Evolutionary conservation across 2,329 filamentous ascomycete species (phyloP).

Genomic region (Aciculosporium take): DNA sequence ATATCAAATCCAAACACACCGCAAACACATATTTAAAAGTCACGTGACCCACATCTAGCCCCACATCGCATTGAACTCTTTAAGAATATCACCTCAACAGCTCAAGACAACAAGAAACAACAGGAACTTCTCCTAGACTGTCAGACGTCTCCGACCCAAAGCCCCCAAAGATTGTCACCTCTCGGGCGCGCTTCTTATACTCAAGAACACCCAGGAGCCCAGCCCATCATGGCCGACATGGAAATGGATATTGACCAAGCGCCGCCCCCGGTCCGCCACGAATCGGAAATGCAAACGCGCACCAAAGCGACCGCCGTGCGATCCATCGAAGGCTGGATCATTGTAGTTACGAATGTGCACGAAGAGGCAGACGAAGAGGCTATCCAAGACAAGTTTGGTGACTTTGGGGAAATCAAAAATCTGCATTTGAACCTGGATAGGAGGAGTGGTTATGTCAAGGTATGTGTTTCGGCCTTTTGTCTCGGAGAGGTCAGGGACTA

Average conservation of each 20-base stretch:
- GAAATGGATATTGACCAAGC: conserved; percentile 45
- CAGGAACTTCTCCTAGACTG: background rate
- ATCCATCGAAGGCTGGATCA: conserved; percentile 81
- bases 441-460: conserved; percentile 77
- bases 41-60: background rate
- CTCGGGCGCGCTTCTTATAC: too few species aligned
- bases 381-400: conserved; percentile 66
- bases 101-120: background rate
- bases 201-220: background rate
- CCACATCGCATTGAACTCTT: background rate
- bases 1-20: background rate
- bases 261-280: conserved; percentile 30
- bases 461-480: conserved; percentile 18
- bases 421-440: conserved; percentile 71
- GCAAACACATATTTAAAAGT: background rate
- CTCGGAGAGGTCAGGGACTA: too few species aligned
- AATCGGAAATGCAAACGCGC: conserved; percentile 56
- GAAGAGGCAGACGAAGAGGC: conserved; percentile 78
- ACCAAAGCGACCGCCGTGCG: conserved; percentile 66
- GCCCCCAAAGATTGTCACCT: too few species aligned
- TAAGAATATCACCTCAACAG: background rate
- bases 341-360: conserved; percentile 76
- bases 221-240: conserved; percentile 33
- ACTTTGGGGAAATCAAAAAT: conserved; percentile 80
- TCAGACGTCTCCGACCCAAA: too few species aligned